Conservation (phyloP, 352 stramenopile species). For the Pythium sp. region DNA sequence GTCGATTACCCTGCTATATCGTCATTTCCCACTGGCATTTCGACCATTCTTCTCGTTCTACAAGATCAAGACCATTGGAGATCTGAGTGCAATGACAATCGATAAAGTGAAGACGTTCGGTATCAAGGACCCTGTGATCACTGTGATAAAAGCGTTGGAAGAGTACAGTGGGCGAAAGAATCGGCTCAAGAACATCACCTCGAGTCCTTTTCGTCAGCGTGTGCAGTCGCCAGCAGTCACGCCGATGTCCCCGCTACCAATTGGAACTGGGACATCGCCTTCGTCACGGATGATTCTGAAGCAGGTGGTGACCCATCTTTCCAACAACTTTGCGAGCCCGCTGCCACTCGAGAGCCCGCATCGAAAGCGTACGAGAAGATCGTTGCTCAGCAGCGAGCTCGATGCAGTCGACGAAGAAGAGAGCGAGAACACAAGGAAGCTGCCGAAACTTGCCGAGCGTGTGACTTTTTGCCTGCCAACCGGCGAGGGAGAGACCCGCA, state of each 20-base stretch:
- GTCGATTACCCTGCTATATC: conserved; percentile 42
- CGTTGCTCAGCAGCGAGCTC: conserved; percentile 31
- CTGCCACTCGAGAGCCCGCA: conserved; percentile 31
- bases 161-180: conserved; percentile 45
- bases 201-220: conserved; percentile 39
- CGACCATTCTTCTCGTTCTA: conserved; percentile 56
- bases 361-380: conserved; percentile 46
- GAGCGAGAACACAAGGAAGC: conserved; percentile 5
- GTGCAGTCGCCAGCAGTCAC: conserved; percentile 18
- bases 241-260: conserved; percentile 17
- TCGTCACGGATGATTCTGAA: conserved; percentile 39
- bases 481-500: conserved; percentile 29
- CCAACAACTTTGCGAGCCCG: conserved; percentile 16
- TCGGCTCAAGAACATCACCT: conserved; percentile 32
- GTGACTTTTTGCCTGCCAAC: conserved; percentile 54
- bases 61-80: conserved; percentile 69
- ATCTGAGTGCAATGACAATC: conserved; percentile 48
- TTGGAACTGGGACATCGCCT: conserved; percentile 24
- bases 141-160: conserved; percentile 48
- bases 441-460: conserved; percentile 43
- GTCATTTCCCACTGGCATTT: conserved; percentile 54
- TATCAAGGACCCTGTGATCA: conserved; percentile 53
- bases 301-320: conserved; percentile 19
- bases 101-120: conserved; percentile 58
- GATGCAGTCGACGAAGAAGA: conserved; percentile 22